Evolutionary conservation across 2,329 filamentous ascomycete species (phyloP), one percentile per base, ranked within the genome.

Genomic region (Trichoderma koningiopsis): DNA sequence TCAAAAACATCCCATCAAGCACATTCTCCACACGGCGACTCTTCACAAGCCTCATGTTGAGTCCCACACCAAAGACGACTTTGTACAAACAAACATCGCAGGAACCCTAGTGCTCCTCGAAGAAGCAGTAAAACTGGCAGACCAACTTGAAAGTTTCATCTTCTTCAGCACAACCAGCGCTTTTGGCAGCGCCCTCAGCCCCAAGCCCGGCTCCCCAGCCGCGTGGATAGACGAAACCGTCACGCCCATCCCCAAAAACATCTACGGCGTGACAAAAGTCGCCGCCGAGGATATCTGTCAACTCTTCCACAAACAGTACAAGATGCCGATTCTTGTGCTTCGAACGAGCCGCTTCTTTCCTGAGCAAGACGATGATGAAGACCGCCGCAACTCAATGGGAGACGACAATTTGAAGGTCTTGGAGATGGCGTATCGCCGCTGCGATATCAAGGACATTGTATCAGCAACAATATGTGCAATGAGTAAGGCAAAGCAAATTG

Each of bases 261-360:
- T 84, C 56, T 84, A 85, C 71, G 84, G 84, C 66, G 78, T 79
- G 4, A 85, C 83, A 22, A 86, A 86, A 61, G 76, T 79, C 19
- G 82, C 82, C 1, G 84, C 84, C 5, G 84, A 86, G 70, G 83
- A 85, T 62, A 69, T 85, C 35, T 85, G 83, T 72, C 76, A 75
- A 14, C 77, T 85, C 6, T 70, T 83, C 1, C 80, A 83, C 53
- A 72, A 73, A 14, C 78, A 83, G 66, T 77, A 76, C 0, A 70
- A 72, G 2, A 72, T 85, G 71, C 83, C 83, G 0, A 75, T 81
- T 0, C 49, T 85, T 0, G 76, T 85, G 6, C 77, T 86, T 10
- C 80, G 83, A n/a, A 81, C 81, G 3, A 82, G 79, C 61, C 81
- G 83, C 60, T 85, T 86, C 78, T 85, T 85, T 70, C 82, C 82